Evolutionary conservation across 176 grass and related monocot genomes (phyloP), one percentile per base, ranked within the genome.

Genomic region (Microstegium vimineum): DNA sequence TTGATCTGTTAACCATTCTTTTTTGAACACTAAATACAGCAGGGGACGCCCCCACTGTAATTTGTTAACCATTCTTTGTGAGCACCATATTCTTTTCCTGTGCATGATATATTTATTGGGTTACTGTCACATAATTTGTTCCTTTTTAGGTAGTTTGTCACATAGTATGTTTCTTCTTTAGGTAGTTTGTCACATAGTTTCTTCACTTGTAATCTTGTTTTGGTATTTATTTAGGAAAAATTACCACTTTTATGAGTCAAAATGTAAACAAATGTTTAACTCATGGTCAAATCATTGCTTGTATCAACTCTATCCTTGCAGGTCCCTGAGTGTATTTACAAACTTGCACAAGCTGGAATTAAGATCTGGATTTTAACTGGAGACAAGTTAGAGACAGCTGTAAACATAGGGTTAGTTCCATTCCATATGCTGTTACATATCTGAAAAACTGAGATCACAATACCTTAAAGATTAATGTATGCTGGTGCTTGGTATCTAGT

Each of bases 341-440:
- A 97, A 82, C 90, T 97, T 56, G 94, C 94, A 74, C 94, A 92
- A 89, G 94, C 94, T 67, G 94, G 94, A 77, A 94, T 97, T 82
- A 97, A 97, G 65, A 85, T 97, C 66, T 97, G 94, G 94, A 93
- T 94, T 80, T 66, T 97, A 84, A 97, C 94, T 22, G 94, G 94
- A 71, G 94, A 97, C 81, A 97, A 97, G 83, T 86, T 94, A 88
- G 94, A 97, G 69, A 97, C 94, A 54, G 94, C 94, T 52, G 91
- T 97, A 52, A 97, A 97, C 87, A 97, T 97, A 72, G 94, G 94
- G 94, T 97, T 85, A 85, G 83, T 70, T 62, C 47, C 46, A 69
- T 70, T 62, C 57, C 38, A 56, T 74, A 61, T 73, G 71, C 69
- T 73, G 1, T n/a, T 66, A 62, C 18, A 49, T 60, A 45, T 43